These are phyloP conservation scores for Logfia minima DNA, from an alignment of 129 eudicot species.

Conservation along the genomic window DNA sequence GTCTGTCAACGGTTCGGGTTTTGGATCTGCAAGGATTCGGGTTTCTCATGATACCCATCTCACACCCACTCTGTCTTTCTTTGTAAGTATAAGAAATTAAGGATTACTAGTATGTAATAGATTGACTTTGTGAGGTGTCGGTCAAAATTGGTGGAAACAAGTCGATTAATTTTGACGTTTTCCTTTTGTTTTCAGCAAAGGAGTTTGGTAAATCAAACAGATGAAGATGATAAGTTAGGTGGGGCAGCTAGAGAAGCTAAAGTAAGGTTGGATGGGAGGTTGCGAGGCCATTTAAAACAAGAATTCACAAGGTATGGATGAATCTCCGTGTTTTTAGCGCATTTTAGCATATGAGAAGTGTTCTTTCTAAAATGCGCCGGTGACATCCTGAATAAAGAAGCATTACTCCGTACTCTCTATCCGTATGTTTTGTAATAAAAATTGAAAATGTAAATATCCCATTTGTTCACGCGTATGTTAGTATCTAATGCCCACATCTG, in stretches of 20 bases:
- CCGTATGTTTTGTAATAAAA: not conserved
- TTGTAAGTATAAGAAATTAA: conserved; percentile 16
- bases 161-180: not conserved
- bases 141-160: not conserved
- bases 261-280: conserved; percentile 57
- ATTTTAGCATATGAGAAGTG: not conserved
- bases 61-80: conserved; percentile 27
- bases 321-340: not conserved
- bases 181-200: conserved; percentile 35
- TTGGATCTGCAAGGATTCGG: conserved; percentile 25
- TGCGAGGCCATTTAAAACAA: conserved; percentile 45
- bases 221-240: conserved; percentile 49
- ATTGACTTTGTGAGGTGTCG: conserved; percentile 12
- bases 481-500: not conserved
- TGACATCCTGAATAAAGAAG: not conserved
- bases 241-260: conserved; percentile 63
- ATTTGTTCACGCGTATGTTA: not conserved
- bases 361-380: conserved; percentile 6
- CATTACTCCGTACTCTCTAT: not conserved
- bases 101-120: not conserved
- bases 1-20: conserved; percentile 10
- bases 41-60: conserved; percentile 30
- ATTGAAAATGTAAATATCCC: not conserved
- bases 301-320: conserved; percentile 32
- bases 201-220: conserved; percentile 33